Base-by-base conservation (phyloP, 2,329 filamentous ascomycete genomes). In the Stemphylium vesicarium region DNA sequence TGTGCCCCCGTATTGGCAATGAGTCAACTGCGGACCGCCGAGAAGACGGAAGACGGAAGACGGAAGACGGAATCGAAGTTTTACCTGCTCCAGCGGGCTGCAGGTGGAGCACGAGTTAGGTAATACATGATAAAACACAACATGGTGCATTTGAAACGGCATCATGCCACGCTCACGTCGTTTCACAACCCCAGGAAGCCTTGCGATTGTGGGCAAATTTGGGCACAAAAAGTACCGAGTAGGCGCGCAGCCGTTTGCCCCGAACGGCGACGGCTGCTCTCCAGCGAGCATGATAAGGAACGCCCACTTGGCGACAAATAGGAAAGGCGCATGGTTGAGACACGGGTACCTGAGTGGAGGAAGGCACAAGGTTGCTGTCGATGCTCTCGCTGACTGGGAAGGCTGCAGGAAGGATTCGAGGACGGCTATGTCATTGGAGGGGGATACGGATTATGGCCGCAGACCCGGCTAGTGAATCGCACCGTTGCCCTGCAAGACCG, bases 401-500 rank as follows among this genome's bases (percentile, higher is more conserved):
- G 33, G 55, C 44, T 59, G 60, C 58, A 62, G 57, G 38, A 18
- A 60, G 56, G 46, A 59, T 20, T 46, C 48, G 33, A 51, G 29
- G 18, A 16, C 38, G 39, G 6, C 18, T 41, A 40, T 26, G 31
- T 59, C 49, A 63, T 64, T 65, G 59, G 57, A 50, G 44, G 43
- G 54, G 50, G 44, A 15, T 20, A 33, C 50, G 43, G 39, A 53
- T 47, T 16, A 32, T 61, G 42, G 38, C 56, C 53, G 33, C 29
- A 43, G 40, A 39, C 50, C 56, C 39, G 54, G 56, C 59, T 59
- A 59, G 56, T 42, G 50, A 59, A 35, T 54, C 47, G 53, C 56
- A 50, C 41, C 50, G 60, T 56, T 61, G 60, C 36, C 56, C 59
- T 63, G 62, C 67, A 62, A 54, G 56, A 57, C 64, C 65, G 66